Evolutionary conservation across 768 basidiomycete genomes (phyloP), one percentile per base, ranked within the genome.

Genomic region (Rhizopogon vulgaris): DNA sequence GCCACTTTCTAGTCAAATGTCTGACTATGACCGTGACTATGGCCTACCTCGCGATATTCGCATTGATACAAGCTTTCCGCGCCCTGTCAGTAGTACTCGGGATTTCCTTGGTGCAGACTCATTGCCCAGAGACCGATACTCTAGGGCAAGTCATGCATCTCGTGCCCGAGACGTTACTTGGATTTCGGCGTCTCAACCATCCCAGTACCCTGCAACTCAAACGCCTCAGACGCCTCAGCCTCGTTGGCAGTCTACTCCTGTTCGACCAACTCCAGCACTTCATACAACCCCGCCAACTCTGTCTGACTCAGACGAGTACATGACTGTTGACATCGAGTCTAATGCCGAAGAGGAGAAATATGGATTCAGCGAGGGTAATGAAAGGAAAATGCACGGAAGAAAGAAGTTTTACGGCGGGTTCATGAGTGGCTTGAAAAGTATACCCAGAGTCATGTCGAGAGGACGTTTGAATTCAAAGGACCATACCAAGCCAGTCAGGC

Each of bases 391-490:
- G 7, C 17, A 45, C 41, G 68, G 67, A 38, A 68, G 58, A 58
- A 69, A 47, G 52, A 68, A 60, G 22, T 58, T 68, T 32, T 58
- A 68, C 1, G 66, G 62, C 9, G 66, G 66, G 11, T 60, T 68
- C 51, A 65, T 67, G 40, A 67, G 28, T 48, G 63, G 67, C 25
- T 51, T 68, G 30, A 58, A 68, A 38, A 57, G 67, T 18, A 55
- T 68, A 38, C 66, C 66, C 11, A 68, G 68, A 40, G 66, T 69
- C 49, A 68, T 68, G 60, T 68, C 66, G 36, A 68, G 60, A 57
- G 47, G 53, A 4, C 62, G 66, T 40, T 28, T 68, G 39, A 45
- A 45, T 32, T 32, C 43, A 11, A 60, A 57, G 48, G 66, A 67
- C 12, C 49, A 63, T 40, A 10, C 36, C 30, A 65, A 62, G 38